Evolutionary conservation across 257 asterid genomes (phyloP).

Genomic region (Ballota nigra): DNA sequence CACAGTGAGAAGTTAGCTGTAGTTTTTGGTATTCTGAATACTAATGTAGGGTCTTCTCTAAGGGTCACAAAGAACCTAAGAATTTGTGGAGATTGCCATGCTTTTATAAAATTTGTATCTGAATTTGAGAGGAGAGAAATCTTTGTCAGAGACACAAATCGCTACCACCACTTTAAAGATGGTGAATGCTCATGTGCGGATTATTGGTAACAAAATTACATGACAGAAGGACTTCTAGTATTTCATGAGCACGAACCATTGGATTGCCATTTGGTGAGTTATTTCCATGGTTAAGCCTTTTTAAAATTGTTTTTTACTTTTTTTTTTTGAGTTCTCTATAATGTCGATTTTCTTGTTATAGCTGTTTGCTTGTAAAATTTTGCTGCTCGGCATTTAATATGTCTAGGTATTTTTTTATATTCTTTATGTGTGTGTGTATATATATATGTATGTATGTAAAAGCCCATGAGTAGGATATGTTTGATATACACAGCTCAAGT

Average conservation of each 20-base stretch:
- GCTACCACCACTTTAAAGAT: slow-evolving; percentile 83
- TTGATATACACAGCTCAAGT: neutral
- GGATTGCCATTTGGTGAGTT: slow-evolving; percentile 27
- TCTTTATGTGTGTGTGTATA: too few relatives aligned
- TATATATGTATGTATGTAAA: neutral
- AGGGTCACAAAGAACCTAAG: slow-evolving; percentile 85
- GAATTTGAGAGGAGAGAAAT: slow-evolving; percentile 73
- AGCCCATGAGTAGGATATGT: neutral
- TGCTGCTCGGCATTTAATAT: neutral
- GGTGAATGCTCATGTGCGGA: slow-evolving; percentile 86
- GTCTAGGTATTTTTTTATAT: neutral
- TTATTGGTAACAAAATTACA: slow-evolving; percentile 62
- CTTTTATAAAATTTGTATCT: slow-evolving; percentile 69
- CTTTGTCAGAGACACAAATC: slow-evolving; percentile 77
- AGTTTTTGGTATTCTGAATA: slow-evolving; percentile 72
- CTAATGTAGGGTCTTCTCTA: slow-evolving; percentile 58
- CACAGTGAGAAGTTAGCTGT: slow-evolving; percentile 95
- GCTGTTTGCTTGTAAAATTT: slow-evolving; percentile 1
- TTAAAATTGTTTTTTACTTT: neutral
- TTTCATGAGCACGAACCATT: neutral
- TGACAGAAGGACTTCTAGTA: slow-evolving; percentile 3
- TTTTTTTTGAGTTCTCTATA: neutral
- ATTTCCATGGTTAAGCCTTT: slow-evolving; percentile 15
- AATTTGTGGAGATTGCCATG: slow-evolving; percentile 90
- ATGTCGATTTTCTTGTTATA: neutral